Base-by-base conservation (phyloP, 2,329 filamentous ascomycete species). In the Fusarium foetens region DNA sequence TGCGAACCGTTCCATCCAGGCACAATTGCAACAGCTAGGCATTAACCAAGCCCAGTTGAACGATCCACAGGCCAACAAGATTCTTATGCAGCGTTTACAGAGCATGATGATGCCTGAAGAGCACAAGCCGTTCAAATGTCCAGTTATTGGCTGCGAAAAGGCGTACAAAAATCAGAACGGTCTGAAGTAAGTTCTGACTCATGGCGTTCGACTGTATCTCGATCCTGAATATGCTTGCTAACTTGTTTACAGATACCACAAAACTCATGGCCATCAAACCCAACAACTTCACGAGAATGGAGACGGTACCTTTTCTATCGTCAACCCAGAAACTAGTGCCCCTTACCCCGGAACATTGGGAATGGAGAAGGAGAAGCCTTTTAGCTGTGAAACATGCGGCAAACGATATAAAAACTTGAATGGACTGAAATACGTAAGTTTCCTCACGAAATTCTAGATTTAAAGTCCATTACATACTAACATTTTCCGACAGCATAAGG, bases 301-400 rank as follows among this genome's bases (percentile, higher is more conserved):
- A 21, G 96, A 99, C 78, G 96, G 96, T 57, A 98, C 96, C 5
- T 98, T 97, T 80, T 98, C 95, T 0, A 99, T 99, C 74, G 95
- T 99, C 57, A 97, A 99, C 77, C 96, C 96, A 0, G 93, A 97
- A 79, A 98, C 96, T 0, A 96, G 93, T 33, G 90, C 94, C 3
- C 96, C 96, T 0, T 99, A 98, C 74, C 96, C 96, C 0, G 96
- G 96, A 36, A 98, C 96, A 2, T 86, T 97, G 39, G 96, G 96
- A n/a, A 99, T 99, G 96, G 96, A 99, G 84, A 99, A 98, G 82
- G 95, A 98, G 85, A 99, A 99, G 85, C 96, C 96, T 6, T 98
- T 98, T 81, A 95, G 95, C 79, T 99, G 96, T 82, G 95, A 98
- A 73, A 92, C 94, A 16, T 99, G 96, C 80, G 95, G 95, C 77